A percentile compares a stretch with the other conserved stretches of the same genome.
Conservation (phyloP, 2,329 filamentous ascomycete species). For the Colletotrichum brevisporum region DNA sequence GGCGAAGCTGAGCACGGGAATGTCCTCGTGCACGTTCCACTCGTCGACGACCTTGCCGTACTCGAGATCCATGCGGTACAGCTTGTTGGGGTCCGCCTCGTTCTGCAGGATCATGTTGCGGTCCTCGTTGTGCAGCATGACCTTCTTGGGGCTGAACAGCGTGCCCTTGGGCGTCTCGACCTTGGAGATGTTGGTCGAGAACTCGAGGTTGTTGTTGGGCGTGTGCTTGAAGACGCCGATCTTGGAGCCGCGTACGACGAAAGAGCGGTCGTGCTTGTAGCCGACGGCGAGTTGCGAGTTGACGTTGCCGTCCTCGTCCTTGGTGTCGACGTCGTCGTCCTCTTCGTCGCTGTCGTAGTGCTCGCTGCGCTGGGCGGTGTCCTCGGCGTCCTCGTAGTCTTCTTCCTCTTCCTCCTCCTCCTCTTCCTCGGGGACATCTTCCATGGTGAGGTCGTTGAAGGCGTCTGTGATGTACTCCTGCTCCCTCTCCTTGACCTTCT, state of each 20-base stretch:
- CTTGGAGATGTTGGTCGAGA: constrained; percentile 97
- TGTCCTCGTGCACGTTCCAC: constrained; percentile 98
- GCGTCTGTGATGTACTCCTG: constrained; percentile 95
- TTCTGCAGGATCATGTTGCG: constrained; percentile 92
- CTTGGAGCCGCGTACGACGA: constrained; percentile 96
- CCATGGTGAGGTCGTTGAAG: constrained; percentile 94
- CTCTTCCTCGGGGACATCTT: constrained; percentile 72
- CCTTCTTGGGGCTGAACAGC: constrained; percentile 93
- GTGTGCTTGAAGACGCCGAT: constrained; percentile 99
- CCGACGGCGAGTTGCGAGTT: constrained; percentile 97
- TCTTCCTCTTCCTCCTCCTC: constrained; percentile 66
- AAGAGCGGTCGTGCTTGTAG: constrained; percentile 96
- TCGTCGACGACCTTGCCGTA: constrained; percentile 98
- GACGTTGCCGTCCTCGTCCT: constrained; percentile 82
- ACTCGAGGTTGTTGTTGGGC: constrained; percentile 90
- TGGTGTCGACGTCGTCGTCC: constrained; percentile 79
- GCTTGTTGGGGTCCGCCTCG: constrained; percentile 84
- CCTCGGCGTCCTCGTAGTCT: constrained; percentile 71
- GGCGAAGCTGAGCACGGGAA: constrained; percentile 90
- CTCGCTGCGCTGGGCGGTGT: constrained; percentile 78
- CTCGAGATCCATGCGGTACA: constrained; percentile 98
- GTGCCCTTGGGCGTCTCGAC: constrained; percentile 90
- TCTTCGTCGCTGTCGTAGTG: constrained; percentile 80
- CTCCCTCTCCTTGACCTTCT: constrained; percentile 91
- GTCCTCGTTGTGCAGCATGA: constrained; percentile 95